These are phyloP conservation scores for Fusarium xyrophilum DNA, from an alignment of 2,329 filamentous ascomycete species.

Conservation along the genomic window DNA sequence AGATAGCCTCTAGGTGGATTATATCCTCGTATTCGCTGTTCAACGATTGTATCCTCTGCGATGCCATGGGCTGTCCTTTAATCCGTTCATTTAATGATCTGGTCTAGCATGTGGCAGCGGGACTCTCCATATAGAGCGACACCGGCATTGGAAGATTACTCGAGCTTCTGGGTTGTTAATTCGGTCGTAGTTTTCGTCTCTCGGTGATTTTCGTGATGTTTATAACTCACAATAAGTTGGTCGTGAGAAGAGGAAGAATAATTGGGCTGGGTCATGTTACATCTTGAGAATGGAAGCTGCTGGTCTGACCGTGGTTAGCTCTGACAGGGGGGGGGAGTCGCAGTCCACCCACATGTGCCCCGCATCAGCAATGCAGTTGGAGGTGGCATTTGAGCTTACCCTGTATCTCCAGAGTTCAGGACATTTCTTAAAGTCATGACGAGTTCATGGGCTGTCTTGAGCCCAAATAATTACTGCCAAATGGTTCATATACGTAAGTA, in stretches of 20 bases:
- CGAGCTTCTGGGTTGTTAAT: background rate
- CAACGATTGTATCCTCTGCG: conserved; percentile 15
- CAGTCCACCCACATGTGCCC: conserved; percentile 16
- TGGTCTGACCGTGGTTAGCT: conserved; percentile 7
- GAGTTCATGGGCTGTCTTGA: background rate
- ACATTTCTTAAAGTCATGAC: background rate
- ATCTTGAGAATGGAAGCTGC: conserved; percentile 18
- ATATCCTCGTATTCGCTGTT: conserved; percentile 8
- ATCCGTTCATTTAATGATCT: conserved; percentile 23
- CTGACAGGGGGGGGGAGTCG: conserved; percentile 15
- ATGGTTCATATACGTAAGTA: background rate
- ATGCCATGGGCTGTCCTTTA: conserved; percentile 24
- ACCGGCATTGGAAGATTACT: conserved; percentile 22
- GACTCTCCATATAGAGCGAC: conserved; percentile 17
- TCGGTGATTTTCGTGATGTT: background rate
- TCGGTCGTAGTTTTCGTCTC: background rate
- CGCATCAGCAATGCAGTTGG: conserved; percentile 7
- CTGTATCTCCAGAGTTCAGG: conserved; percentile 5
- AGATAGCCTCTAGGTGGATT: background rate
- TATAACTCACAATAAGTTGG: background rate
- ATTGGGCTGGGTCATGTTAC: conserved; percentile 14
- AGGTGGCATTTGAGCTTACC: conserved; percentile 13
- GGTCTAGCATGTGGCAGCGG: conserved; percentile 33
- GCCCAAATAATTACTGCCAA: background rate
- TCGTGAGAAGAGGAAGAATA: conserved; percentile 5